phyloP scores from a whole-genome alignment of 1,139 yeast species.

The Diutina rugosa region DNA sequence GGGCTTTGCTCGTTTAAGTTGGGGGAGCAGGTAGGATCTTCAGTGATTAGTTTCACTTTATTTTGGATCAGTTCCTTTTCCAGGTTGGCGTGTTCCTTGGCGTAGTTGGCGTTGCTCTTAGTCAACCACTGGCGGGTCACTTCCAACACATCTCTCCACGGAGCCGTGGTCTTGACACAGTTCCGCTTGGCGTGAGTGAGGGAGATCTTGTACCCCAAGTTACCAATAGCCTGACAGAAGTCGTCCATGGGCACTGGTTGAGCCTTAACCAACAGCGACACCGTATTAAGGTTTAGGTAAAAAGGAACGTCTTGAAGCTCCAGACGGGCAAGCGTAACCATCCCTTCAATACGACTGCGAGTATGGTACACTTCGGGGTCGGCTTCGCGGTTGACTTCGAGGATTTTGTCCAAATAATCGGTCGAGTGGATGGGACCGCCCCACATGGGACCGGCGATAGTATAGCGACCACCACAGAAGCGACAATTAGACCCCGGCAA shows the following conservation, averaged over 20 bases:
- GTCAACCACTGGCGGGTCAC: slow-evolving; percentile 58
- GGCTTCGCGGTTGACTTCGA: slow-evolving; percentile 36
- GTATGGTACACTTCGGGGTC: slow-evolving; percentile 52
- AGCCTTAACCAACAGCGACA: slow-evolving; percentile 65
- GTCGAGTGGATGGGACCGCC: slow-evolving; percentile 63
- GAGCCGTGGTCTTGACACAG: slow-evolving; percentile 81
- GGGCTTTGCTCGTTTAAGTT: slow-evolving; percentile 30
- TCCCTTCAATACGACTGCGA: slow-evolving; percentile 73
- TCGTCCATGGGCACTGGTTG: slow-evolving; percentile 73
- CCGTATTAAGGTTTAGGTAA: slow-evolving; percentile 67
- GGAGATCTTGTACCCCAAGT: slow-evolving; percentile 69
- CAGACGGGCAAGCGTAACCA: slow-evolving; percentile 70
- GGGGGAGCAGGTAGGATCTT: slow-evolving; percentile 18
- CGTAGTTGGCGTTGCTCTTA: slow-evolving; percentile 19
- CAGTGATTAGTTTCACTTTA: slow-evolving; percentile 14
- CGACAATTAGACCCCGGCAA: slow-evolving; percentile 31
- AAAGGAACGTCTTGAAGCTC: slow-evolving; percentile 61
- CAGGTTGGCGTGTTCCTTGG: slow-evolving; percentile 10
- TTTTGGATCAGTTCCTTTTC: slow-evolving; percentile 4
- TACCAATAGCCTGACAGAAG: slow-evolving; percentile 72
- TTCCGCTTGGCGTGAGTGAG: slow-evolving; percentile 83
- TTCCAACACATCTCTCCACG: slow-evolving; percentile 67
- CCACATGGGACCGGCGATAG: slow-evolving; percentile 96
- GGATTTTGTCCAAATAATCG: slow-evolving; percentile 50
- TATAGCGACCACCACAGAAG: slow-evolving; percentile 58